A percentile compares a stretch with the other conserved stretches of the same genome.
phyloP scores from a whole-genome alignment of 1,284 basidiomycete species.

The Polyporus tsugae region DNA sequence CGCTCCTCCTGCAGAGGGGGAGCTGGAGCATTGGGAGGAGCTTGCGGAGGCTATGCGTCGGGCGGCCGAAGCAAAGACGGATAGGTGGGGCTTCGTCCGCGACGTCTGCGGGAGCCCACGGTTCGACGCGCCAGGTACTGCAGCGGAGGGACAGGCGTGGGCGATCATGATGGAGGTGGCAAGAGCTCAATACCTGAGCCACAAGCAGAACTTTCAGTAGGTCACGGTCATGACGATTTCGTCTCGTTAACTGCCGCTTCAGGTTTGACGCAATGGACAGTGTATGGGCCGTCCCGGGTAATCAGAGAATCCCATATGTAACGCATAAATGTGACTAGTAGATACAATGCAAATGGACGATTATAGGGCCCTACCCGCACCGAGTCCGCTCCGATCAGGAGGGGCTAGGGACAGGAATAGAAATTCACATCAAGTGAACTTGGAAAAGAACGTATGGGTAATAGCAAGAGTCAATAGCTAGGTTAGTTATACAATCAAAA shows the following conservation, averaged over 20 bases:
- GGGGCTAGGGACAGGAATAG: background rate
- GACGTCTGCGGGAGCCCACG: slow-evolving; percentile 39
- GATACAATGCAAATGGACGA: slow-evolving; percentile 11
- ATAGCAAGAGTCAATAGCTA: background rate
- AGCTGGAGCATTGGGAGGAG: slow-evolving; percentile 22
- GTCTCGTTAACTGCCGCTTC: no score
- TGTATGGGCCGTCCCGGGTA: no score
- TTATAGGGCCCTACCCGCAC: background rate
- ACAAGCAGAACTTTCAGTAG: background rate
- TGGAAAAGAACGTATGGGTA: background rate
- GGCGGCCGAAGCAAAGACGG: slow-evolving; percentile 34
- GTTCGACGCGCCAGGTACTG: slow-evolving; percentile 36
- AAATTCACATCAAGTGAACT: background rate
- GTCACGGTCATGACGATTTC: no score
- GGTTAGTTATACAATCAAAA: background rate
- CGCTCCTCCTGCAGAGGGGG: background rate
- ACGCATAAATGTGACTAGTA: slow-evolving; percentile 5
- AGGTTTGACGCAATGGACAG: no score
- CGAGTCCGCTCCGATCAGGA: background rate
- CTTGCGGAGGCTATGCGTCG: slow-evolving; percentile 29
- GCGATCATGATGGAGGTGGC: slow-evolving; percentile 36
- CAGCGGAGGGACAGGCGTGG: slow-evolving; percentile 39
- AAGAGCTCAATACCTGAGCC: slow-evolving; percentile 23
- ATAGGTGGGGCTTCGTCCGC: slow-evolving; percentile 37
- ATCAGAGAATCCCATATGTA: no score